Percentiles rank a stretch among this genome's conserved stretches.
Conservation (phyloP, 805 yeast species). For the Brettanomyces naardenensis region DNA sequence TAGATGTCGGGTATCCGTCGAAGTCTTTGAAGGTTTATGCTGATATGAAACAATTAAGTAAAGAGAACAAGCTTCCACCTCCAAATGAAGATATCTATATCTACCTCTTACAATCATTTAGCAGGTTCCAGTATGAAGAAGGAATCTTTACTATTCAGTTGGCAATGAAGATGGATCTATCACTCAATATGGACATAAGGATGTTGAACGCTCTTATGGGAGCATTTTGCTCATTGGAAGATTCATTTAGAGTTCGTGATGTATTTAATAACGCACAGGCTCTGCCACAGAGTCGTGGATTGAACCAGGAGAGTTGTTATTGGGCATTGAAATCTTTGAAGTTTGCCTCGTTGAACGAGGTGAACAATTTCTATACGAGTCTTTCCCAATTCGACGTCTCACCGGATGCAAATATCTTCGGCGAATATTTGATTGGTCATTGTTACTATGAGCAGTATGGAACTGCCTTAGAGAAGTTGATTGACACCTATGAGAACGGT, state of each 20-base stretch:
- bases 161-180: slow-evolving; percentile 53
- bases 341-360: slow-evolving; percentile 43
- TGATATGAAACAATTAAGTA: slow-evolving; percentile 47
- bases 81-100: slow-evolving; percentile 51
- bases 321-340: slow-evolving; percentile 62
- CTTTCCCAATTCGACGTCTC: slow-evolving; percentile 43
- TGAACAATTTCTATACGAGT: slow-evolving; percentile 54
- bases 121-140: slow-evolving; percentile 47
- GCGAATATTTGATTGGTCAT: slow-evolving; percentile 60
- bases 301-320: slow-evolving; percentile 55
- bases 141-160: slow-evolving; percentile 62
- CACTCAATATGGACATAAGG: slow-evolving; percentile 45
- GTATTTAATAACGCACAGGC: slow-evolving; percentile 52
- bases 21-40: slow-evolving; percentile 58
- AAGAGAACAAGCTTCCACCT: slow-evolving; percentile 43
- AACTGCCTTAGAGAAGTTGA: slow-evolving; percentile 46
- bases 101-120: slow-evolving; percentile 54
- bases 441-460: slow-evolving; percentile 56
- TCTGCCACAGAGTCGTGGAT: slow-evolving; percentile 41
- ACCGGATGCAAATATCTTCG: slow-evolving; percentile 45
- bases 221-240: slow-evolving; percentile 53
- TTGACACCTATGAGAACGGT: slow-evolving; percentile 40
- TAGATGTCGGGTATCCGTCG: slow-evolving; percentile 46
- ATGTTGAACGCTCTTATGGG: slow-evolving; percentile 56
- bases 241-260: slow-evolving; percentile 48